Evolutionary conservation across 352 stramenopile genomes (phyloP), one percentile per base, ranked within the genome.

Genomic region (Phytophthora fragariae): DNA sequence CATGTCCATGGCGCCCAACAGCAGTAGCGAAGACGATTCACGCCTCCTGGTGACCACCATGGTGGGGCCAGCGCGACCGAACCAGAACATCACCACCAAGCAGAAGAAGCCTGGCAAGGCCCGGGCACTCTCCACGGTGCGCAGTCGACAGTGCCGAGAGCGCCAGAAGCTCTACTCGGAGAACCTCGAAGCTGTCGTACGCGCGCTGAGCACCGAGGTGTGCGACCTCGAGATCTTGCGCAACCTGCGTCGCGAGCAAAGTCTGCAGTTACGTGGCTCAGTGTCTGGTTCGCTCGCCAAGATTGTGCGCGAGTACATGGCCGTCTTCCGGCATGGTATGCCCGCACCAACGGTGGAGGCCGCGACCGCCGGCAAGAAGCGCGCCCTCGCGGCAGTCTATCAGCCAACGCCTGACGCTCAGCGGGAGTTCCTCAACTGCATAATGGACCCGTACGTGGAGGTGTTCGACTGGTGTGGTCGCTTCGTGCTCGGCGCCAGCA

Each of bases 251-350:
- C 62, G 62, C 1, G 84, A 91, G 56, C 73, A 81, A 49, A 67
- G 61, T n/a, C 27, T 91, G 17, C 67, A 81, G 15, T 53, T 77
- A 15, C 53, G 70, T 11, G 55, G 73, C 57, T 82, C 70, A 29
- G 54, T 72, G 46, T 73, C 69, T 1, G 77, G 77, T 10, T 86
- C 84, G 29, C 70, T 89, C 29, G 80, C 71, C 29, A 82, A 76
- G 44, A 72, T 89, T 53, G 70, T 83, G 21, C 78, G 65, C 6
- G 72, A 89, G 65, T 89, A 89, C 66, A 89, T 80, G 73, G 66
- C 68, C 1, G 61, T 91, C n/a, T 91, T 91, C 64, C 58, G 81
- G 41, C 70, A 76, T 41, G 84, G 84, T 21, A 83, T 89, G 70
- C 57, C 66, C 1, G 53, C 54, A 8, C 50, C 64, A 15, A 49